Evolutionary conservation across 768 basidiomycete species (phyloP), one percentile per base, ranked within the genome.

Genomic region (Ephemerocybe angulata): DNA sequence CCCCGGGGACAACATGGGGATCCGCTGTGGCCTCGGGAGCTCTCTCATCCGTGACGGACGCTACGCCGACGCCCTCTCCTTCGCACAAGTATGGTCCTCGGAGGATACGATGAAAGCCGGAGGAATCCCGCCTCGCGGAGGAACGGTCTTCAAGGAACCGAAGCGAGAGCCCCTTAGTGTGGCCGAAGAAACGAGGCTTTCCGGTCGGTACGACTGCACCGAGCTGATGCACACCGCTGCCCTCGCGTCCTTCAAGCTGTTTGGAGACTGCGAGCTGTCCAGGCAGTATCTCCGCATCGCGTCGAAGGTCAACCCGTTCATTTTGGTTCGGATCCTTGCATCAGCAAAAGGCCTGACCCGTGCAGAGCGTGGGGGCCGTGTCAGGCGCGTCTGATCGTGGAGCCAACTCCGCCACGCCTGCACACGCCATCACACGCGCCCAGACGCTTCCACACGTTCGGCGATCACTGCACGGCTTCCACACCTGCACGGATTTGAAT

Each of bases 301-400:
- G 2, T 71, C 67, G 2, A 63, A 58, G 37, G 52, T 58, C 4
- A 72, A 73, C 55, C 73, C 73, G 0, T 49, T 60, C 42, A 64
- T 78, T 25, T 58, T 78, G 12, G 53, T 72, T 30, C 76, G 73
- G 54, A 70, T 79, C 15, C 58, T 80, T 24, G n/a, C n/a, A n/a
- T n/a, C n/a, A n/a, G n/a, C n/a, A n/a, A n/a, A n/a, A n/a, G n/a
- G n/a, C n/a, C n/a, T n/a, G n/a, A n/a, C n/a, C n/a, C n/a, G n/a
- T n/a, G n/a, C n/a, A n/a, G n/a, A n/a, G n/a, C n/a, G n/a, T n/a
- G n/a, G n/a, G n/a, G n/a, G n/a, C n/a, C n/a, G n/a, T n/a, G n/a
- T n/a, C n/a, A n/a, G n/a, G n/a, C n/a, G n/a, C n/a, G n/a, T n/a
- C n/a, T n/a, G n/a, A n/a, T n/a, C n/a, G n/a, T n/a, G n/a, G n/a